Evolutionary conservation across 129 eudicot genomes (phyloP).

Genomic region (Scalesia atractyloides): DNA sequence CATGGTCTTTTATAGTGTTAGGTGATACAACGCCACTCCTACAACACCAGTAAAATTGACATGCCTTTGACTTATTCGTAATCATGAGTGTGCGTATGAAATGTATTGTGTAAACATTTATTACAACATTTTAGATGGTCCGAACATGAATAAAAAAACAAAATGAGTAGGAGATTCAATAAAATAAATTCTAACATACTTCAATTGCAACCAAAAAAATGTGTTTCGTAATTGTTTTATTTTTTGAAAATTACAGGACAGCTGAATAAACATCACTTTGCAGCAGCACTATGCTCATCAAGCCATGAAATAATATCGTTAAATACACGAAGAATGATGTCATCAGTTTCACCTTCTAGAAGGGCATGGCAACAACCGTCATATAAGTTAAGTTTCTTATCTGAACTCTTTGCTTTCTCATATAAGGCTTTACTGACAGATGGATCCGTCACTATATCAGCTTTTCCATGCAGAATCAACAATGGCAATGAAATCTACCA

Average conservation of each 20-base stretch:
- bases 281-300: constrained; percentile 48
- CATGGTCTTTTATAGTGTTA: too few species aligned
- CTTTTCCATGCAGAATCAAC: constrained; percentile 87
- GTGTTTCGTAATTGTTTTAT: not conserved
- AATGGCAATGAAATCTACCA: constrained; percentile 80
- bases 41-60: too few species aligned
- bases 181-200: too few species aligned
- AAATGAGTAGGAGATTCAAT: too few species aligned
- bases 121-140: too few species aligned
- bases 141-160: too few species aligned
- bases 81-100: too few species aligned
- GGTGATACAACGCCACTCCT: too few species aligned
- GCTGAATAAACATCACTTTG: not conserved
- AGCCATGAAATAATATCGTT: constrained; percentile 80
- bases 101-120: too few species aligned
- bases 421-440: constrained; percentile 78
- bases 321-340: constrained; percentile 54
- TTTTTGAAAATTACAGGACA: not conserved
- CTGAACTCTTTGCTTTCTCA: constrained; percentile 80
- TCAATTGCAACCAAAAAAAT: constrained; percentile 14
- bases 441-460: constrained; percentile 88
- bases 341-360: constrained; percentile 95
- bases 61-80: too few species aligned
- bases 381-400: constrained; percentile 78
- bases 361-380: constrained; percentile 72